Conservation (phyloP, 1,284 basidiomycete species). For the Violaceomyces palustris region DNA sequence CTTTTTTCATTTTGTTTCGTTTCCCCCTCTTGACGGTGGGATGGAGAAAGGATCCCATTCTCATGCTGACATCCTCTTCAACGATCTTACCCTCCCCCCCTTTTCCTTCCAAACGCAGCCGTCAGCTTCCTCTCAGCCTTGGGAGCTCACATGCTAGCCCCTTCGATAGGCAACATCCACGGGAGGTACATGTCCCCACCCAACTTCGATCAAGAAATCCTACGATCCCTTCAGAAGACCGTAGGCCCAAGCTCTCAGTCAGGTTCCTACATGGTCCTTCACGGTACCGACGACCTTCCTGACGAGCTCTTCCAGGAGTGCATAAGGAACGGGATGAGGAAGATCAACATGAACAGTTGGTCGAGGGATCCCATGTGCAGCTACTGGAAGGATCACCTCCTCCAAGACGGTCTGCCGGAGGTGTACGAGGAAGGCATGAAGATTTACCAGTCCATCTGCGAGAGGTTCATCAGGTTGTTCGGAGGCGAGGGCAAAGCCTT, state of each 20-base stretch:
- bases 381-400: constrained; percentile 13
- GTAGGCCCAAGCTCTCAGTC: constrained; percentile 11
- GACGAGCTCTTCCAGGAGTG: constrained; percentile 21
- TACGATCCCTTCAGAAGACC: constrained; percentile 11
- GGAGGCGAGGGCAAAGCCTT: constrained; percentile 16
- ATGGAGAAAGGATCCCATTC: too few species aligned
- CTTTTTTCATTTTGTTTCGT: background rate
- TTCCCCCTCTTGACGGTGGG: too few species aligned
- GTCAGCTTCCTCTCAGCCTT: constrained; percentile 20
- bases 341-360: constrained; percentile 36
- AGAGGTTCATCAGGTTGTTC: constrained; percentile 17
- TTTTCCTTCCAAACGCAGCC: background rate
- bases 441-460: constrained; percentile 6
- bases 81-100: too few species aligned
- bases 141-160: constrained; percentile 56
- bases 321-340: constrained; percentile 10
- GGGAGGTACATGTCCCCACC: constrained; percentile 40
- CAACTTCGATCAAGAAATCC: constrained; percentile 16
- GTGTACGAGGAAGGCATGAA: constrained; percentile 29
- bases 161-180: constrained; percentile 56
- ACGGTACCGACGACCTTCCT: constrained; percentile 29
- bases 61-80: too few species aligned
- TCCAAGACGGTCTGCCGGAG: constrained; percentile 11
- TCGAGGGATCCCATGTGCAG: constrained; percentile 25
- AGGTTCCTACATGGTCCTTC: constrained; percentile 16